Evolutionary conservation across 225 moss, liverwort and hornwort genomes (phyloP).

Genomic region (Bryum argenteum): DNA sequence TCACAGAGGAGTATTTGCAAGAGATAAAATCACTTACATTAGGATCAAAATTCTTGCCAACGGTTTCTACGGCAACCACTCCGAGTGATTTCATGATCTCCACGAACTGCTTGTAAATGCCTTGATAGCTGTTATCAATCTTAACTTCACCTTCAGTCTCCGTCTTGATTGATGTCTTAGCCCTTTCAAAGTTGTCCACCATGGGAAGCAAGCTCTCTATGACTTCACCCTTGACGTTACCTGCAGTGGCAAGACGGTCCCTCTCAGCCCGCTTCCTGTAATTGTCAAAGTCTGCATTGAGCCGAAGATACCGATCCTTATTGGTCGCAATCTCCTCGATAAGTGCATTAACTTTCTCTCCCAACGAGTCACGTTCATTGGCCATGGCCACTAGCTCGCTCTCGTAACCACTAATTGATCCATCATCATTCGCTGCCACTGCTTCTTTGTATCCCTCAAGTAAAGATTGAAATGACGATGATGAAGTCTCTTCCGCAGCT

Average conservation of each 20-base stretch:
- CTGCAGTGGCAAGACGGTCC: constrained; percentile 72
- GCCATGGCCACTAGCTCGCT: constrained; percentile 52
- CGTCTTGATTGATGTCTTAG: constrained; percentile 76
- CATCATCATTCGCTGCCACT: constrained; percentile 67
- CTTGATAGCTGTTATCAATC: constrained; percentile 93
- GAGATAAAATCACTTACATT: constrained; percentile 51
- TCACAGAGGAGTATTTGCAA: not conserved
- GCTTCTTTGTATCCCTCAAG: constrained; percentile 72
- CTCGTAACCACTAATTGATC: constrained; percentile 60
- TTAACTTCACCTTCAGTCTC: constrained; percentile 92
- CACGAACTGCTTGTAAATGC: constrained; percentile 99
- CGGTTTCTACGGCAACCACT: constrained; percentile 90
- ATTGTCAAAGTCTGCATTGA: constrained; percentile 98
- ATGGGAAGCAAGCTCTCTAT: constrained; percentile 91
- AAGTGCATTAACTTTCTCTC: constrained; percentile 65
- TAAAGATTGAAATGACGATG: constrained; percentile 32
- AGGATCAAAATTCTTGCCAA: constrained; percentile 87
- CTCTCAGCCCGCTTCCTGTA: constrained; percentile 87
- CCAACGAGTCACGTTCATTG: constrained; percentile 71
- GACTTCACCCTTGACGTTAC: constrained; percentile 77
- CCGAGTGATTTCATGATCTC: constrained; percentile 97
- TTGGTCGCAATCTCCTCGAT: constrained; percentile 68
- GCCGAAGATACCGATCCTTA: constrained; percentile 82
- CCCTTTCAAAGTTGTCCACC: constrained; percentile 99
- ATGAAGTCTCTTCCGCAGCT: constrained; percentile 29